phyloP scores from a whole-genome alignment of 164 flowering plant species.

The Magnolia officinalis region DNA sequence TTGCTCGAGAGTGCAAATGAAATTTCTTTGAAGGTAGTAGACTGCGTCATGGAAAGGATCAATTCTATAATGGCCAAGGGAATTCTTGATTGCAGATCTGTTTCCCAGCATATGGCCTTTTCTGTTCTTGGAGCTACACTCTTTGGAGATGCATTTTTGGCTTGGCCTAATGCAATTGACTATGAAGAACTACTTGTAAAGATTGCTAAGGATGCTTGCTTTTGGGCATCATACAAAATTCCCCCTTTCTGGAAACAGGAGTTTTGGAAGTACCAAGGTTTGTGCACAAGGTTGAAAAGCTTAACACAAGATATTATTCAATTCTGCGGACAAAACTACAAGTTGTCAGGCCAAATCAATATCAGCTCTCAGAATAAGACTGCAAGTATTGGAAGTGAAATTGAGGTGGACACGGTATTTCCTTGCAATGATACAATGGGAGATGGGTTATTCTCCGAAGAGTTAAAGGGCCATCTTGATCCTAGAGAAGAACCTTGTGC shows the following conservation, averaged over 20 bases:
- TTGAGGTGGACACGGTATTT: slow-evolving; percentile 10
- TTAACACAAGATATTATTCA: slow-evolving; percentile 50
- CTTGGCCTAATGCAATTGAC: slow-evolving; percentile 46
- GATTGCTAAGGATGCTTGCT: slow-evolving; percentile 60
- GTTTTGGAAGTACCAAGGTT: slow-evolving; percentile 51
- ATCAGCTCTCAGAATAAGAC: slow-evolving; percentile 4
- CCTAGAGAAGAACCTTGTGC: slow-evolving; percentile 41
- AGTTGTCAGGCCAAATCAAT: slow-evolving; percentile 14
- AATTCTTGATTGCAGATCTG: slow-evolving; percentile 35
- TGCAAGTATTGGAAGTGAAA: slow-evolving; percentile 15
- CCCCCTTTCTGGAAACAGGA: slow-evolving; percentile 60
- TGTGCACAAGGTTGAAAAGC: slow-evolving; percentile 45
- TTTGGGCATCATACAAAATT: slow-evolving; percentile 62
- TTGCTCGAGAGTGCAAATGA: slow-evolving; percentile 35
- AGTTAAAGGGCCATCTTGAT: slow-evolving; percentile 22
- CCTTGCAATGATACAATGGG: slow-evolving; percentile 12
- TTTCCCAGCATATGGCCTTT: slow-evolving; percentile 62
- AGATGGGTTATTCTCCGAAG: slow-evolving; percentile 19
- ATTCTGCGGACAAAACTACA: slow-evolving; percentile 30
- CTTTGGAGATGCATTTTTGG: slow-evolving; percentile 56
- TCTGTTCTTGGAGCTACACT: slow-evolving; percentile 49
- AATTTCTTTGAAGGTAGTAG: slow-evolving; percentile 32
- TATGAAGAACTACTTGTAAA: slow-evolving; percentile 59
- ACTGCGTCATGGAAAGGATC: slow-evolving; percentile 37
- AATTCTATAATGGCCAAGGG: slow-evolving; percentile 28